phyloP scores from a whole-genome alignment of 441 rosid species.

The Syzygium syzygioides region DNA sequence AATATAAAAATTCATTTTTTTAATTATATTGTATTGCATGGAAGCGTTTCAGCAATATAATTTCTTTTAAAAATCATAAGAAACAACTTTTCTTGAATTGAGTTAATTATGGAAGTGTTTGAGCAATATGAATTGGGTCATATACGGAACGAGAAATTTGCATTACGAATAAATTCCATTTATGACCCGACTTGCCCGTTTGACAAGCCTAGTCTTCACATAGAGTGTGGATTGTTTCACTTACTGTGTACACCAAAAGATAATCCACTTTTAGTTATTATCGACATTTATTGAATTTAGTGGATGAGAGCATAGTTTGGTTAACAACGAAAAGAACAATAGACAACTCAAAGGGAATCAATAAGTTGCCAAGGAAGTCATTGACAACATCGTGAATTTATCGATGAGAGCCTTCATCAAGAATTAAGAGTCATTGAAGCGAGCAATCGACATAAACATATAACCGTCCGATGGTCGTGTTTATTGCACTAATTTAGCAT shows the following conservation, averaged over 20 bases:
- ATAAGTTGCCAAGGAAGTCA: background rate
- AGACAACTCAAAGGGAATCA: background rate
- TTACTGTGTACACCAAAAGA: background rate
- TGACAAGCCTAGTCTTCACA: background rate
- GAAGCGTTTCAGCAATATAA: too few relatives aligned
- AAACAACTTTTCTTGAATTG: too few relatives aligned
- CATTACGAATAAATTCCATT: too few relatives aligned
- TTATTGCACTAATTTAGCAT: background rate
- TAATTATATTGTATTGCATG: too few relatives aligned
- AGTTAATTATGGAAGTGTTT: too few relatives aligned
- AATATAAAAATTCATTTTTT: too few relatives aligned
- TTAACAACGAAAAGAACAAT: background rate
- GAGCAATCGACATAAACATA: background rate
- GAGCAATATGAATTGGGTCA: too few relatives aligned
- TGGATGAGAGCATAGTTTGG: rapidly evolving
- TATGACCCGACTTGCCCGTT: too few relatives aligned
- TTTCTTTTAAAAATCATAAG: too few relatives aligned
- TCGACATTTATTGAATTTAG: rapidly evolving
- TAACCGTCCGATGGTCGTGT: background rate
- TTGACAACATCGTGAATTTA: background rate
- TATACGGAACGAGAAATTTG: too few relatives aligned
- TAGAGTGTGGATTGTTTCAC: background rate
- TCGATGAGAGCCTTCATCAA: background rate
- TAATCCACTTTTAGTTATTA: background rate
- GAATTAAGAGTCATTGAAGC: background rate